A percentile compares a stretch with the other conserved stretches of the same genome.
Conservation (phyloP, 176 grass and related monocot genomes). For the Pharus latifolius region DNA sequence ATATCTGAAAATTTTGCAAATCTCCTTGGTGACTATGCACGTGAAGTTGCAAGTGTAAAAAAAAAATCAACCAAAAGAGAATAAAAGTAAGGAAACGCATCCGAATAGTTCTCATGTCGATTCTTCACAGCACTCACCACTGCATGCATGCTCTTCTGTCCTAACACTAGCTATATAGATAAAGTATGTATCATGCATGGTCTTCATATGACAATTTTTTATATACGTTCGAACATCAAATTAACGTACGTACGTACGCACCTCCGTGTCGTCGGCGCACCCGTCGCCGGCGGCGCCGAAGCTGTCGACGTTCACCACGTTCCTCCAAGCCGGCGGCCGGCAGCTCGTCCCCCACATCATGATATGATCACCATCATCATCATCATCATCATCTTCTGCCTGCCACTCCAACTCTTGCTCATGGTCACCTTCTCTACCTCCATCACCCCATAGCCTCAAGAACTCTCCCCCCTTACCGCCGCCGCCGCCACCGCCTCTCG, state of each 20-base stretch:
- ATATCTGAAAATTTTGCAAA: too few relatives aligned
- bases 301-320: constrained; percentile 71
- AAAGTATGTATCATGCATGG: too few relatives aligned
- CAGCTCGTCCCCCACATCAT: neutral
- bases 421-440: neutral
- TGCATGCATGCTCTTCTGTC: too few relatives aligned
- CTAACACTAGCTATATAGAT: too few relatives aligned
- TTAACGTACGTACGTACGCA: constrained; percentile 31
- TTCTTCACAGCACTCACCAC: too few relatives aligned
- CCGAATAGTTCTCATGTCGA: too few relatives aligned
- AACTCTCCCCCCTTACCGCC: neutral
- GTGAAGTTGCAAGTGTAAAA: too few relatives aligned
- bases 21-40: too few relatives aligned
- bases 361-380: neutral
- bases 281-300: constrained; percentile 72
- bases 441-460: constrained; percentile 6
- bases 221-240: too few relatives aligned
- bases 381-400: rapidly evolving
- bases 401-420: neutral
- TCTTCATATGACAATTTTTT: too few relatives aligned
- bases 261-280: constrained; percentile 68
- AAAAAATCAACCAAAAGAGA: too few relatives aligned
- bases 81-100: too few relatives aligned
- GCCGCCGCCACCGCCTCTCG: neutral
- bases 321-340: constrained; percentile 3